Percentiles rank a stretch among this genome's conserved stretches.
phyloP scores from a whole-genome alignment of 495 filamentous ascomycete genomes.

The Lophium mytilinum region DNA sequence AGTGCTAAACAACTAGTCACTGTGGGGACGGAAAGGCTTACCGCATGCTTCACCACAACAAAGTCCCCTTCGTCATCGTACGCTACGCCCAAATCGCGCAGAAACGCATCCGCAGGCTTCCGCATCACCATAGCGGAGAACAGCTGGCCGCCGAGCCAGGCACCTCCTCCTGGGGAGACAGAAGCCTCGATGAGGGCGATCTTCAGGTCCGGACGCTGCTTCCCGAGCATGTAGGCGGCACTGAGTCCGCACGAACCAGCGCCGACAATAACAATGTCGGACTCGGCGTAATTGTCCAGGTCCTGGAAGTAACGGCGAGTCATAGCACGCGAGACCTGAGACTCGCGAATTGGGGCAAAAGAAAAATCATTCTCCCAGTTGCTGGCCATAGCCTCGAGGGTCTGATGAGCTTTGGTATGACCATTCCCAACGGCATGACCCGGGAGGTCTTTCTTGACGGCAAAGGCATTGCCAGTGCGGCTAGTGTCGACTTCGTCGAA shows the following conservation, averaged over 20 bases:
- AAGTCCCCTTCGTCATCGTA: slow-evolving; percentile 81
- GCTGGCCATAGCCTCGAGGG: slow-evolving; percentile 52
- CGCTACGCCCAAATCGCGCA: slow-evolving; percentile 70
- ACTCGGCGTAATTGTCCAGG: slow-evolving; percentile 81
- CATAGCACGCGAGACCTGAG: slow-evolving; percentile 86
- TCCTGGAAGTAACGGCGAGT: slow-evolving; percentile 84
- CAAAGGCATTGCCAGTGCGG: slow-evolving; percentile 32
- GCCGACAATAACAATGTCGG: slow-evolving; percentile 84
- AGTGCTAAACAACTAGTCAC: too few relatives aligned
- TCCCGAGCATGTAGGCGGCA: slow-evolving; percentile 75
- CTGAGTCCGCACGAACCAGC: slow-evolving; percentile 81
- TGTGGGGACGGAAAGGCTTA: background rate
- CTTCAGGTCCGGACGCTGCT: slow-evolving; percentile 78
- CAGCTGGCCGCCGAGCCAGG: slow-evolving; percentile 87
- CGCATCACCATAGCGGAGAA: slow-evolving; percentile 93
- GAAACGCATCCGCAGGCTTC: slow-evolving; percentile 78
- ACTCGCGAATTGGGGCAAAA: slow-evolving; percentile 82
- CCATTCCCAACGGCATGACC: slow-evolving; percentile 29
- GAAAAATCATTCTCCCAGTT: slow-evolving; percentile 67
- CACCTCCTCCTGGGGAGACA: slow-evolving; percentile 80
- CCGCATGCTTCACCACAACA: slow-evolving; percentile 85
- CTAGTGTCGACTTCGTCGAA: slow-evolving; percentile 11
- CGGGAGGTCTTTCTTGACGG: slow-evolving; percentile 35
- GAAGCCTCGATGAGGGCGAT: slow-evolving; percentile 85
- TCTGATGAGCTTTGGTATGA: slow-evolving; percentile 35